Percentiles rank a stretch among this genome's conserved stretches.
Conservation (phyloP, 2,329 filamentous ascomycete genomes). For the Aureobasidium musti region DNA sequence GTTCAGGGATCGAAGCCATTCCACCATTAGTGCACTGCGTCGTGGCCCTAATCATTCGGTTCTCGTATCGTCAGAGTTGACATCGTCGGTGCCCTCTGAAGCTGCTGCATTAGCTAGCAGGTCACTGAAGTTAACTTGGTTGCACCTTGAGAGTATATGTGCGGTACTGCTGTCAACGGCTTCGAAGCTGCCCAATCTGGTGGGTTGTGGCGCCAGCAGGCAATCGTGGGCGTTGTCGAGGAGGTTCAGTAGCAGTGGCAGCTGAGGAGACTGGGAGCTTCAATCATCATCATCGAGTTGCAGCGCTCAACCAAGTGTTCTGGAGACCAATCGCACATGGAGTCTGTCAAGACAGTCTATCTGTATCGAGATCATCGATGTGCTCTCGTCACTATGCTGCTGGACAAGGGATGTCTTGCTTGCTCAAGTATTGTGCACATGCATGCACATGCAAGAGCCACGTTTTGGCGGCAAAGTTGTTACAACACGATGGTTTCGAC, state of each 20-base stretch:
- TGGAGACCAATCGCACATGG: too few relatives aligned
- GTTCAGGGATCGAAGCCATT: background rate
- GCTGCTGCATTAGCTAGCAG: conserved; percentile 11
- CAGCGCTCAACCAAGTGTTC: background rate
- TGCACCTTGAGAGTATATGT: background rate
- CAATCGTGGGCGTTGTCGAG: conserved; percentile 2
- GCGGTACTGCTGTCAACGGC: conserved; percentile 4
- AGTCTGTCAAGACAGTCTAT: background rate
- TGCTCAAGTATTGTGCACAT: background rate
- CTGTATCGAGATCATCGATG: background rate
- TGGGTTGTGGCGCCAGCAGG: conserved; percentile 10
- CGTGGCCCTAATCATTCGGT: background rate
- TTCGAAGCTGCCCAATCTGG: background rate
- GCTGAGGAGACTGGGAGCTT: background rate
- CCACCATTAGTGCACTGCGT: background rate
- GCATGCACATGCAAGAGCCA: conserved; percentile 15
- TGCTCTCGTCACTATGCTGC: background rate
- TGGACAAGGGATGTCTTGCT: background rate
- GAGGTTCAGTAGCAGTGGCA: background rate
- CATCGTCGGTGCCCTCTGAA: background rate
- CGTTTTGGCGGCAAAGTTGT: background rate
- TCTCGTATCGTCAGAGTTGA: conserved; percentile 17
- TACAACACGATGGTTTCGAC: background rate
- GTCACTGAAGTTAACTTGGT: background rate
- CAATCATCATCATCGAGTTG: background rate